Percentiles rank a stretch among this genome's conserved stretches.
These are phyloP conservation scores for Steccherinum ochraceum DNA, from an alignment of 768 basidiomycete genomes.

Conservation along the genomic window DNA sequence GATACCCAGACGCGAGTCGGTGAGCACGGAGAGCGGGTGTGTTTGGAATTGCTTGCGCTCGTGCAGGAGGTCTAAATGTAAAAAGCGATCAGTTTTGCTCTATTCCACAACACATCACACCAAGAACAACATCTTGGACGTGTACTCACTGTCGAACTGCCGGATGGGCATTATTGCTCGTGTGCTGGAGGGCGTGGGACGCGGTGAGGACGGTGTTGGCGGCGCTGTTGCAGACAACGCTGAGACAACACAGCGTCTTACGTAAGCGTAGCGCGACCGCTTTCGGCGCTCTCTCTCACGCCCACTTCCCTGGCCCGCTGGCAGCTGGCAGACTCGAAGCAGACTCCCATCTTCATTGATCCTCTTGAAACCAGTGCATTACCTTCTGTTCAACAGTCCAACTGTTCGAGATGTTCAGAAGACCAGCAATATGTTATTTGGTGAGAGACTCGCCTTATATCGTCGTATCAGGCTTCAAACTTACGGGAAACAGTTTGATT, in stretches of 20 bases:
- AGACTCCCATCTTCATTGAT: background rate
- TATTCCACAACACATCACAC: slow-evolving; percentile 2
- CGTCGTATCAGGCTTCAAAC: too few relatives aligned
- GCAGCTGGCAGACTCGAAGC: too few relatives aligned
- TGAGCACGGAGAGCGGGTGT: slow-evolving; percentile 71
- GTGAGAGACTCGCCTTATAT: too few relatives aligned
- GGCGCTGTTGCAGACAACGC: slow-evolving; percentile 1
- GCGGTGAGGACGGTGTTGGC: slow-evolving; percentile 8
- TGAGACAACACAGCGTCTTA: background rate
- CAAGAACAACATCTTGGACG: background rate
- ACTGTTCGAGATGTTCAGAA: background rate
- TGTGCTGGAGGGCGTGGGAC: slow-evolving; percentile 4
- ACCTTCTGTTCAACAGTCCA: background rate
- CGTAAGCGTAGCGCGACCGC: slow-evolving; percentile 1
- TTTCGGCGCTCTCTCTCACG: background rate
- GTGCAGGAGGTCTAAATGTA: slow-evolving; percentile 65
- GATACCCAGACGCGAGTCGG: slow-evolving; percentile 93
- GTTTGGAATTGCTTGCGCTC: slow-evolving; percentile 88
- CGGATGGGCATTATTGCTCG: slow-evolving; percentile 64
- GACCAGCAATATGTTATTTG: background rate
- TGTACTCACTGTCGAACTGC: slow-evolving; percentile 67
- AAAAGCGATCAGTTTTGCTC: background rate
- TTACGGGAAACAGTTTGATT: too few relatives aligned
- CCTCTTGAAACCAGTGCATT: background rate
- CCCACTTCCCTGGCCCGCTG: background rate